A percentile compares a stretch with the other conserved stretches of the same genome.
Evolutionary conservation across 2,329 filamentous ascomycete species (phyloP).

Genomic region (Aspergillus sp.): DNA sequence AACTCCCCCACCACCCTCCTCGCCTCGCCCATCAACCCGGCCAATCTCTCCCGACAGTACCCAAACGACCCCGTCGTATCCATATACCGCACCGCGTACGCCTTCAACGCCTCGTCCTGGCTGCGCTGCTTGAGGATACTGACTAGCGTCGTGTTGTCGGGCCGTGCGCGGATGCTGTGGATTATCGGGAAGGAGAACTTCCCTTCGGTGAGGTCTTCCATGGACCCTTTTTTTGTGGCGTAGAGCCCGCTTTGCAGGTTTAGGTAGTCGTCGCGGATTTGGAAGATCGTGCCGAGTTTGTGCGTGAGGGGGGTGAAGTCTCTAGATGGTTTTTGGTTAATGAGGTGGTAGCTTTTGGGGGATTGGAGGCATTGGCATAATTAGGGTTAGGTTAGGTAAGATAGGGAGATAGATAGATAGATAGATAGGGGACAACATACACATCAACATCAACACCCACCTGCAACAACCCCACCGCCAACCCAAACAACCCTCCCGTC

Average conservation of each 20-base stretch:
- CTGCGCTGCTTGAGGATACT: slow-evolving; percentile 89
- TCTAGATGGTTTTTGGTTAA: neutral
- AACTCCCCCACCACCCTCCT: too few species aligned
- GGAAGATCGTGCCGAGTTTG: slow-evolving; percentile 37
- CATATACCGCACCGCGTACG: slow-evolving; percentile 84
- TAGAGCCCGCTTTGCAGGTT: slow-evolving; percentile 69
- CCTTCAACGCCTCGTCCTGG: slow-evolving; percentile 77
- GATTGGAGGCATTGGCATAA: too few species aligned
- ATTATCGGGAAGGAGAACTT: slow-evolving; percentile 96
- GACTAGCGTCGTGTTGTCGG: slow-evolving; percentile 63
- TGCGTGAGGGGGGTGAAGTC: slow-evolving; percentile 63
- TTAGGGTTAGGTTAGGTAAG: too few species aligned
- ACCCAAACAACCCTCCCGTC: slow-evolving; percentile 42
- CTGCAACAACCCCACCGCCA: slow-evolving; percentile 41
- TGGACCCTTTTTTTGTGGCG: slow-evolving; percentile 81
- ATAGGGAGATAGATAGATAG: too few species aligned
- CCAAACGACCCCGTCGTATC: slow-evolving; percentile 80
- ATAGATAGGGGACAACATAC: too few species aligned
- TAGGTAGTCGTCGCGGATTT: slow-evolving; percentile 68
- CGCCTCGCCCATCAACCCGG: neutral
- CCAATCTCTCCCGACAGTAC: slow-evolving; percentile 48
- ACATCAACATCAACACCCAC: neutral
- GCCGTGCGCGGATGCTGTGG: slow-evolving; percentile 72
- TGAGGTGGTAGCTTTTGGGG: neutral
- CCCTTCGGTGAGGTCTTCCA: slow-evolving; percentile 89